Evolutionary conservation across 768 basidiomycete species (phyloP).

Genomic region (Rhodotorula babjevae): DNA sequence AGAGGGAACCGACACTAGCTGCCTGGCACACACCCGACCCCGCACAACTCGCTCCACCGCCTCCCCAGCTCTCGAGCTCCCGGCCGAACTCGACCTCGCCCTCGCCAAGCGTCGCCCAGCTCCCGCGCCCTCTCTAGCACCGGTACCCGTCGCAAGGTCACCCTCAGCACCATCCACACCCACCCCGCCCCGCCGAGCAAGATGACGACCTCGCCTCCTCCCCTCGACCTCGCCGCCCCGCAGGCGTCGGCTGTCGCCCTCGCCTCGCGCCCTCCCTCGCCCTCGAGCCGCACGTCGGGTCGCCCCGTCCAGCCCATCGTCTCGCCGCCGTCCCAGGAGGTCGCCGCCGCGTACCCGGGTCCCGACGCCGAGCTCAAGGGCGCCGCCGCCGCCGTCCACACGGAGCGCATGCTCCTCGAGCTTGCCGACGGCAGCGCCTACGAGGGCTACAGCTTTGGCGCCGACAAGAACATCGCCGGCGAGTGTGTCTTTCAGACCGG

Average conservation of each 20-base stretch:
- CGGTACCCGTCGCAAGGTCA: not conserved
- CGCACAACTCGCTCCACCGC: not conserved
- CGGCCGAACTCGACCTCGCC: not conserved
- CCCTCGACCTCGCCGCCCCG: slow-evolving; percentile 22
- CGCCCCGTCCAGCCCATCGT: slow-evolving; percentile 31
- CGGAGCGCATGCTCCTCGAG: slow-evolving; percentile 61
- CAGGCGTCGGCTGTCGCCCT: not conserved
- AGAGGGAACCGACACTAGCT: not conserved
- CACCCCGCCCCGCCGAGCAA: too few species aligned
- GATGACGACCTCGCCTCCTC: slow-evolving; percentile 19
- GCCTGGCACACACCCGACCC: not conserved
- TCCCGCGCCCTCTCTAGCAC: not conserved
- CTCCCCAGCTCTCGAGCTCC: not conserved
- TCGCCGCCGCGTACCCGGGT: slow-evolving; percentile 27
- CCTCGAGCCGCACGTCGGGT: not conserved
- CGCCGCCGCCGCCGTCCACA: not conserved
- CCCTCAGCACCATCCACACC: not conserved
- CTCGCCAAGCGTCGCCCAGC: not conserved
- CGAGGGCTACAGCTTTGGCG: slow-evolving; percentile 88
- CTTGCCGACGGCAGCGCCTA: slow-evolving; percentile 82
- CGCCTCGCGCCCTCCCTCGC: slow-evolving; percentile 18
- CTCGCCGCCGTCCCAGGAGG: slow-evolving; percentile 18
- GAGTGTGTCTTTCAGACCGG: slow-evolving; percentile 99
- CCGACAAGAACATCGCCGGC: slow-evolving; percentile 84
- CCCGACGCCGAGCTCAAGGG: slow-evolving; percentile 10